phyloP scores from a whole-genome alignment of 306 rosid species.

The Canavalia ensiformis region DNA sequence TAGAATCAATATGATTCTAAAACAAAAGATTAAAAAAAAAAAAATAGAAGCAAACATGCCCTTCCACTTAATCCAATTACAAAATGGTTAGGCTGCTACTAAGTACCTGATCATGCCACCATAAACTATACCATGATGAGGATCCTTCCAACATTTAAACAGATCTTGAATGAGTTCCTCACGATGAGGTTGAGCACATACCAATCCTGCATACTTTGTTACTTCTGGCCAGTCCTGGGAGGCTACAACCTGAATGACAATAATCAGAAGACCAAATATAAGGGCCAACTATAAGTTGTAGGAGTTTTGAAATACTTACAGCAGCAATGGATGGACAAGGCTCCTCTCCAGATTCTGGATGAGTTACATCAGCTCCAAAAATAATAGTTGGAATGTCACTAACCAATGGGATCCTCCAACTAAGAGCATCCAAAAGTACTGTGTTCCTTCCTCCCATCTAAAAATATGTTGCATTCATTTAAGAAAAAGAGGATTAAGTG shows the following conservation, averaged over 20 bases:
- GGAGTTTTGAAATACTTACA: constrained; percentile 52
- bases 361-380: constrained; percentile 88
- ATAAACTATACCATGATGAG: constrained; percentile 69
- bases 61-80: background rate
- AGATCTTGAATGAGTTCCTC: constrained; percentile 85
- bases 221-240: constrained; percentile 95
- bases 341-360: constrained; percentile 78
- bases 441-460: constrained; percentile 88
- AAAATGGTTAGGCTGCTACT: constrained; percentile 15
- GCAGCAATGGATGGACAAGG: constrained; percentile 83
- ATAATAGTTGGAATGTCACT: constrained; percentile 85
- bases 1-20: background rate
- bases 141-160: constrained; percentile 83
- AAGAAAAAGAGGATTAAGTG: constrained; percentile 29
- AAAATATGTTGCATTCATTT: constrained; percentile 28
- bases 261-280: constrained; percentile 41
- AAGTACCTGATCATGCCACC: constrained; percentile 88
- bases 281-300: constrained; percentile 2
- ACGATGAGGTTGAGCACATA: constrained; percentile 82
- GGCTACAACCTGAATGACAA: constrained; percentile 74
- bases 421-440: constrained; percentile 78
- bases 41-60: background rate
- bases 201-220: constrained; percentile 82
- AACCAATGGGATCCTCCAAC: constrained; percentile 77
- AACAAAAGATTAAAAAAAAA: background rate